Base-by-base conservation (phyloP, 164 flowering plant species). In the Aristolochia fimbriata region DNA sequence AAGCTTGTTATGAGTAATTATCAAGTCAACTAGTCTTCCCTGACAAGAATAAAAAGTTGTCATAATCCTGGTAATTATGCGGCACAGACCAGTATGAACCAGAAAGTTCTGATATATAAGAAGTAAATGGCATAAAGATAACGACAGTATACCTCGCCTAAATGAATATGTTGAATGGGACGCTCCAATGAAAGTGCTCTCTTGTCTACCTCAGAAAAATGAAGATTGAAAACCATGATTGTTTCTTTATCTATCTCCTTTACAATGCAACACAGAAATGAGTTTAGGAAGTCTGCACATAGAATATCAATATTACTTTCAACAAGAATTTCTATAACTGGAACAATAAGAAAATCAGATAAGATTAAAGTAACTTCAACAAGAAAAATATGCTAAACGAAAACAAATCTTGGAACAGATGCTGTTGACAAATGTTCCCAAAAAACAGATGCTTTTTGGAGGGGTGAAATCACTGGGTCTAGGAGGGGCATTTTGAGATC, bases 21-120 rank as follows among this genome's bases (percentile, higher is more conserved):
- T 78, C 47, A 86, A 74, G 73, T 92, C 96, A 72, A 86, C 66
- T 19, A 80, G 70, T 60, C 62, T 66, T 10, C 85, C 89, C 95
- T 91, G 70, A 56, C 27, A 62, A 61, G 67, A 65, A 22, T 27
- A 55, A 48, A n/a, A 24, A 22, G 23, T 51, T 47, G 49, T 51
- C 20, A 48, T 6, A 9, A 14, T 48, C 23, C 12, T 45, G 43
- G 21, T 58, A 47, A 41, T 16, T 25, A 58, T 58, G 14, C 15
- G 1, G 24, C 24, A 21, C 9, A 23, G 49, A 45, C 16, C 14
- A 15, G 24, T 45, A 6, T 20, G 3, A 13, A 21, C 60, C 11
- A 53, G 23, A 6, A 53, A 53, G 25, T 21, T 22, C 21, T 19
- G 16, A 19, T 53, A 22, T 24, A 19, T 13, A 53, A 22, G 14